Evolutionary conservation across 306 rosid species (phyloP), one percentile per base, ranked within the genome.

Genomic region (Quercus cerris): DNA sequence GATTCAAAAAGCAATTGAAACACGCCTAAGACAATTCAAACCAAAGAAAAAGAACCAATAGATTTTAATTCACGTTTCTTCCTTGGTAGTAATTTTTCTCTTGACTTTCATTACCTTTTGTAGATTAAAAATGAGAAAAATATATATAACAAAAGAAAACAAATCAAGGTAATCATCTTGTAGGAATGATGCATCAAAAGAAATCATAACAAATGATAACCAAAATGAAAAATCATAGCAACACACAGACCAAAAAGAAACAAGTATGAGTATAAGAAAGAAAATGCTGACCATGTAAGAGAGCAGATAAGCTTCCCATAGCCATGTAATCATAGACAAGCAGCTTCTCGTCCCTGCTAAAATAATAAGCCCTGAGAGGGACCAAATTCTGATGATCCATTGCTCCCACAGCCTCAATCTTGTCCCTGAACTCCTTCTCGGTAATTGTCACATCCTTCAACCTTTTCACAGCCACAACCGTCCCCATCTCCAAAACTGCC

Each of bases 251-350:
- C 2, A 80, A 71, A 70, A 72, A 55, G n/a, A 82, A 49, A 49
- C 70, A 64, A n/a, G 54, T 12, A 11, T 4, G 17, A 49, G 0
- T 49, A 49, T 49, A 51, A 20, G 73, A 18, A 30, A 71, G 56
- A 44, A 35, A 67, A 35, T 71, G 59, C 87, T 83, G 25, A 90
- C 94, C 94, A 83, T 90, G 94, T 80, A 90, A 81, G 74, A 90
- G 88, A 67, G 94, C 90, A 84, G 94, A 90, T 78, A 90, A 81
- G 84, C 94, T 90, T 86, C 94, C 94, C 85, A 81, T 86, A 35
- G 88, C 67, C 90, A 90, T 81, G 81, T 90, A 90, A 88, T 90
- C 94, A 84, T 88, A 82, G 74, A 90, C 94, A 80, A 90, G 88
- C 81, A 90, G 92, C 81, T 90, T 90, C 78, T 90, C 94, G 73